Evolutionary conservation across 176 grass and related monocot genomes (phyloP), one percentile per base, ranked within the genome.

Genomic region (Oryza brachyantha): DNA sequence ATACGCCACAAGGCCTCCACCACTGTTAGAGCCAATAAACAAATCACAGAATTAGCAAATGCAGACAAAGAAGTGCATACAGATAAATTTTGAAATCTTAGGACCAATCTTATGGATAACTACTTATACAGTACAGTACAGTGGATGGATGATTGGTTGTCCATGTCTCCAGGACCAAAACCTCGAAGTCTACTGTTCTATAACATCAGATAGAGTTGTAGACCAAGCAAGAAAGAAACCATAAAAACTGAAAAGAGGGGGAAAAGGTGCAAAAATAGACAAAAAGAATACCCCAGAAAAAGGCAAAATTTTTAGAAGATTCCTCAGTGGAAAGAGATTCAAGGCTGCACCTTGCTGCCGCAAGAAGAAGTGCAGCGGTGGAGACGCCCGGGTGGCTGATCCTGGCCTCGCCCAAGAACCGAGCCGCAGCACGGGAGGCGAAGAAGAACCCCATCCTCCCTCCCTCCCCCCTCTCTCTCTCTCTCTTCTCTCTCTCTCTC

Each of bases 1-100:
- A 76, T 98, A 98, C 13, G 89, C 95, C 55, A 98, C 87, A 67
- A 94, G 68, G 29, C 95, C 89, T 66, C 95, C 95, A 8, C 80
- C 79, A 82, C 95, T 98, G 89, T 64, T 64, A 81, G 64, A 84
- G 14, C 60, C 42, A 64, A 2, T 12, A 50, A 32, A 13, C 13
- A 38, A 79, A 78, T 26, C 0, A 17, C 67, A 27, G 8, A 27
- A 27, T 19, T 81, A 5, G 38, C 41, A 77, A 80, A 84, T 75
- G 69, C 68, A 41, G 24, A 25, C 55, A 42, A 9, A 9, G 38
- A 32, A 50, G 46, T 19, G 5, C 35, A 70, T 22, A 24, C 37
- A 36, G 11, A 13, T 61, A n/a, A 22, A 22, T 76, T 60, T 24
- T 10, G 16, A 69, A 78, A 67, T 67, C 14, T 37, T 28, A 16